Conservation (phyloP, 2,329 filamentous ascomycete species). For the Tolypocladium pustulatum region DNA sequence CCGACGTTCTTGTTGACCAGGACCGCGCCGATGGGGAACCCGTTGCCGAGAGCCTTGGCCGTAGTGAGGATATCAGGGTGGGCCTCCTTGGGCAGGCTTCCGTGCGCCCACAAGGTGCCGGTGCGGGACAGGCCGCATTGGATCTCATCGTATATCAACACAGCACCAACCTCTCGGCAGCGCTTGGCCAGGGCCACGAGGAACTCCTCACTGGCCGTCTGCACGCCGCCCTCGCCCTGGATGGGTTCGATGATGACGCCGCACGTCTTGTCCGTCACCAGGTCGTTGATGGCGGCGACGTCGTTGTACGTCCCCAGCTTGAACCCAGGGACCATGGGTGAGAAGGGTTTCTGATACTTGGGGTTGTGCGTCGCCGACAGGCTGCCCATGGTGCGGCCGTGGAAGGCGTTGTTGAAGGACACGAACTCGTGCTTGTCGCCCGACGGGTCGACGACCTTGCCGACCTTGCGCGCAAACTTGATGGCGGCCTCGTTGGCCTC, state of each 20-base stretch:
- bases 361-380: conserved; percentile 95
- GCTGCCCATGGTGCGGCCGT: conserved; percentile 91
- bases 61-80: conserved; percentile 92
- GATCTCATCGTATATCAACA: conserved; percentile 94
- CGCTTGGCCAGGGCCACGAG: conserved; percentile 71
- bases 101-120: conserved; percentile 84
- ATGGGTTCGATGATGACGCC: conserved; percentile 96
- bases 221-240: conserved; percentile 91
- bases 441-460: conserved; percentile 61
- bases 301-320: conserved; percentile 81
- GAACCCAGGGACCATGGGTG: conserved; percentile 93
- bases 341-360: conserved; percentile 93
- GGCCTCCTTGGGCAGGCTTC: conserved; percentile 59
- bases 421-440: conserved; percentile 74
- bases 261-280: conserved; percentile 79
- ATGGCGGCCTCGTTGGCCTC: conserved; percentile 97
- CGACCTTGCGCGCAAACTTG: conserved; percentile 91
- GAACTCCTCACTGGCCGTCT: conserved; percentile 74
- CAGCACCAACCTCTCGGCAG: conserved; percentile 77
- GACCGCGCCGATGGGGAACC: conserved; percentile 80
- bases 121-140: conserved; percentile 88
- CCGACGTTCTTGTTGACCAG: conserved; percentile 28
- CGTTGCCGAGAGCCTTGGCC: conserved; percentile 93
- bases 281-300: conserved; percentile 53
- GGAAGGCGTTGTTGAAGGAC: conserved; percentile 86